A percentile compares a stretch with the other conserved stretches of the same genome.
Evolutionary conservation across 2,329 filamentous ascomycete genomes (phyloP).

Genomic region (Claviceps monticola): DNA sequence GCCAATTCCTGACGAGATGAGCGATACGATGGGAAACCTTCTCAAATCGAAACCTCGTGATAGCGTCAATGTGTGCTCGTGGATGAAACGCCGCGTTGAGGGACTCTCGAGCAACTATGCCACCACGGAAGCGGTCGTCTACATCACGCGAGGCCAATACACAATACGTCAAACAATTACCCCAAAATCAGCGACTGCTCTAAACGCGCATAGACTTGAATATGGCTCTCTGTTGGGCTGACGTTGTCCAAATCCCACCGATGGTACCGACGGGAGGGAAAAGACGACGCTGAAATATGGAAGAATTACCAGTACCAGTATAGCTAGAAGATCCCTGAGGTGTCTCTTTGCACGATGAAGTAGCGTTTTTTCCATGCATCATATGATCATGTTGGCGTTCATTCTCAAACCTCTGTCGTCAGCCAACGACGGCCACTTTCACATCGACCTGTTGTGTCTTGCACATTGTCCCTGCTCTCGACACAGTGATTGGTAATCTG

Average conservation of each 20-base stretch:
- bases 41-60: slow-evolving; percentile 44
- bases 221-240: slow-evolving; percentile 43
- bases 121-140: slow-evolving; percentile 54
- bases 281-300: slow-evolving; percentile 6
- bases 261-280: slow-evolving; percentile 21
- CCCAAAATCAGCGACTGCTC: too few relatives aligned
- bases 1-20: slow-evolving; percentile 48
- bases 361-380: too few relatives aligned
- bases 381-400: too few relatives aligned
- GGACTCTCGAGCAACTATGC: slow-evolving; percentile 47
- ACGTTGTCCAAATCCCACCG: slow-evolving; percentile 51
- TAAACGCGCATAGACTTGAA: slow-evolving; percentile 11
- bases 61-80: slow-evolving; percentile 59
- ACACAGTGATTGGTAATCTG: slow-evolving; percentile 50
- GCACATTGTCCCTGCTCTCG: slow-evolving; percentile 38
- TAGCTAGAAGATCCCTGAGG: too few relatives aligned
- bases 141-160: slow-evolving; percentile 50
- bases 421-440: slow-evolving; percentile 15
- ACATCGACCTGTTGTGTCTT: slow-evolving; percentile 44
- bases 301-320: slow-evolving; percentile 1
- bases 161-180: slow-evolving; percentile 40
- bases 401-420: too few relatives aligned
- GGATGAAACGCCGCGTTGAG: slow-evolving; percentile 51
- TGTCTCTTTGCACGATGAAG: too few relatives aligned
- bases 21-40: slow-evolving; percentile 45